Evolutionary conservation across 176 grass and related monocot genomes (phyloP), one percentile per base, ranked within the genome.

Genomic region (Eremochloa ophiuroides): DNA sequence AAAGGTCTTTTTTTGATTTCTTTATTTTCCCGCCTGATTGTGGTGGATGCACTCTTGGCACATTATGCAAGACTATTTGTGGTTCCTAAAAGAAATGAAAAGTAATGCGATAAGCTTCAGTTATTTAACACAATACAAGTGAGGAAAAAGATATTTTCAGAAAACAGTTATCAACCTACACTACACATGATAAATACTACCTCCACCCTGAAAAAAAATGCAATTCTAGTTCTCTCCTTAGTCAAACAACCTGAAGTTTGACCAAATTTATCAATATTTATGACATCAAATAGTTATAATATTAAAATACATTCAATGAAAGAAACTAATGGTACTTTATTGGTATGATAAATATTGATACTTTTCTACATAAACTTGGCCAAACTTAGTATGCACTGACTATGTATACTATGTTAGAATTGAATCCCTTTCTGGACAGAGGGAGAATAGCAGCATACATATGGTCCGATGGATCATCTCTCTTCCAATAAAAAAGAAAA

Each of bases 11-110:
- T 18, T 66, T 81, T 75, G 79, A 89, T 88, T 94, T 99, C 80
- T 95, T 99, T 46, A 93, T 91, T 91, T 99, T 99, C 39, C 88
- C 96, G 80, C 96, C 93, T 60, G 93, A 93, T 30, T 69, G 64
- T 29, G 74, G 91, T 77, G 66, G 65, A 28, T 84, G 81, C 29
- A 26, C n/a, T 78, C 35, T 82, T 15, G 75, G 69, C n/a, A 69
- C 77, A 42, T 79, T 65, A 64, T 55, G 80, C 72, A 82, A 46
- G 46, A 66, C 41, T 70, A 72, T 89, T 26, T 68, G 73, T 50
- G 86, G 84, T 86, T 93, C 96, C 96, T 95, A 83, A 8, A 71
- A 86, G 77, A 85, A 66, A 30, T 74, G 41, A 38, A 82, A 61
- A 55, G 86, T 18, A 73, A 65, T 48, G 15, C 72, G 59, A 46